Evolutionary conservation across 1,139 yeast species (phyloP).

Genomic region (Protomyces pachydermus): DNA sequence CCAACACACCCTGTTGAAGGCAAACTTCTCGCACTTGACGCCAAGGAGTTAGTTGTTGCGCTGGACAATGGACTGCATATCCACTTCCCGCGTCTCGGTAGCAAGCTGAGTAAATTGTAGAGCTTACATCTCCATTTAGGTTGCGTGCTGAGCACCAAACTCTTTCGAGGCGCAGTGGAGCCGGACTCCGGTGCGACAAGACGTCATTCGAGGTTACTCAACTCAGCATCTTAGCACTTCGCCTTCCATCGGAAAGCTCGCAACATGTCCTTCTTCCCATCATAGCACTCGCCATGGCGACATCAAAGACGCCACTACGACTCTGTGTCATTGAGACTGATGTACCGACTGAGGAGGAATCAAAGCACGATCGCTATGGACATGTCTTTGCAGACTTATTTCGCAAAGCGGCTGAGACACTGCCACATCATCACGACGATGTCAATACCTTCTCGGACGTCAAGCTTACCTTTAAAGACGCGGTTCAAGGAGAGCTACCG

Average conservation of each 20-base stretch:
- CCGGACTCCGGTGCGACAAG: no score
- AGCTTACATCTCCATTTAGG: no score
- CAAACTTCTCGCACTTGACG: not conserved
- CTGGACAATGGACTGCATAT: constrained; percentile 3
- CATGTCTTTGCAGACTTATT: constrained; percentile 19
- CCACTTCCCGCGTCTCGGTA: constrained; percentile 11
- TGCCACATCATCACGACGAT: not conserved
- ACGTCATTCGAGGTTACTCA: no score
- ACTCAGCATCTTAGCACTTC: no score
- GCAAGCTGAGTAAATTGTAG: no score
- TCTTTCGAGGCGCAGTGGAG: no score
- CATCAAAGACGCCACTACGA: no score
- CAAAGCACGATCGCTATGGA: constrained; percentile 20
- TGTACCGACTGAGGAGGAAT: constrained; percentile 9
- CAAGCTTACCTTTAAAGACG: constrained; percentile 3
- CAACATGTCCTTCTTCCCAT: no score
- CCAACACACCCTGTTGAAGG: constrained; percentile 11
- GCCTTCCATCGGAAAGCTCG: no score
- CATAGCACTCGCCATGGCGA: no score
- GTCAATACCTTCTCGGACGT: not conserved
- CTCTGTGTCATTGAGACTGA: constrained; percentile 18
- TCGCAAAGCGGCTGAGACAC: constrained; percentile 1
- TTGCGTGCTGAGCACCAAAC: no score
- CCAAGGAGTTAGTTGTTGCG: constrained; percentile 7
- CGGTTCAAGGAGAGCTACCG: constrained; percentile 9